phyloP scores from a whole-genome alignment of 352 stramenopile species.

The Phytophthora agathidicida region DNA sequence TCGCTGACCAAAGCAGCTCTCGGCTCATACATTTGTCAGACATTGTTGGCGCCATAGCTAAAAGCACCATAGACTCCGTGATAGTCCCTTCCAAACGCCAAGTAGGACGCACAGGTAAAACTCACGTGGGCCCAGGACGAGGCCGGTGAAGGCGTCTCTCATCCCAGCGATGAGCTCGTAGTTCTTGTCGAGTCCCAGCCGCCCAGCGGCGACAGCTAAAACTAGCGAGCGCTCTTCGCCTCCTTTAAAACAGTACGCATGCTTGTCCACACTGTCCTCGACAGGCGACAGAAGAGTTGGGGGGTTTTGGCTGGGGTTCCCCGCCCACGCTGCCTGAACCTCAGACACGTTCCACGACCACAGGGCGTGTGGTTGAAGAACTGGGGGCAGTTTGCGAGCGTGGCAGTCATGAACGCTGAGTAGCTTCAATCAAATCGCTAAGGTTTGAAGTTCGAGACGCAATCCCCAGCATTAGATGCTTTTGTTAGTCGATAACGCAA shows the following conservation, averaged over 20 bases:
- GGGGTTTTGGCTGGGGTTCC: neutral
- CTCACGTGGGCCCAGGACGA: slow-evolving; percentile 12
- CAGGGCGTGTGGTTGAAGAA: no score
- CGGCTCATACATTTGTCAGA: slow-evolving; percentile 26
- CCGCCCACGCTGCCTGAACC: neutral
- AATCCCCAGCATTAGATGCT: no score
- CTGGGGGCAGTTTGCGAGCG: no score
- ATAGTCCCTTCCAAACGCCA: slow-evolving; percentile 22
- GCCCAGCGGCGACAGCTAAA: neutral
- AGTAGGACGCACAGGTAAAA: neutral
- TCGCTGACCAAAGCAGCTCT: slow-evolving; percentile 2
- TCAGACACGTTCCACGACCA: slow-evolving; percentile 19
- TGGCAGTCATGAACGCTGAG: no score
- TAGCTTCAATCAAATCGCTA: no score
- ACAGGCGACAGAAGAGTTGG: neutral
- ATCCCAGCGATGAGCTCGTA: slow-evolving; percentile 23
- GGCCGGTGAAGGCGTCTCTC: slow-evolving; percentile 17
- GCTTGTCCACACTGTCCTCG: slow-evolving; percentile 18
- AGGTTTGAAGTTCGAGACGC: no score
- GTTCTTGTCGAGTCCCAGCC: slow-evolving; percentile 27
- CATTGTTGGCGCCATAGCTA: slow-evolving; percentile 19
- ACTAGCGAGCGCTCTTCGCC: neutral
- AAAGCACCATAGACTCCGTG: slow-evolving; percentile 22
- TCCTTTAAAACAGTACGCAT: slow-evolving; percentile 14
- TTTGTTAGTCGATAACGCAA: no score